Evolutionary conservation across 805 yeast genomes (phyloP).

Genomic region (Candida ulmi): DNA sequence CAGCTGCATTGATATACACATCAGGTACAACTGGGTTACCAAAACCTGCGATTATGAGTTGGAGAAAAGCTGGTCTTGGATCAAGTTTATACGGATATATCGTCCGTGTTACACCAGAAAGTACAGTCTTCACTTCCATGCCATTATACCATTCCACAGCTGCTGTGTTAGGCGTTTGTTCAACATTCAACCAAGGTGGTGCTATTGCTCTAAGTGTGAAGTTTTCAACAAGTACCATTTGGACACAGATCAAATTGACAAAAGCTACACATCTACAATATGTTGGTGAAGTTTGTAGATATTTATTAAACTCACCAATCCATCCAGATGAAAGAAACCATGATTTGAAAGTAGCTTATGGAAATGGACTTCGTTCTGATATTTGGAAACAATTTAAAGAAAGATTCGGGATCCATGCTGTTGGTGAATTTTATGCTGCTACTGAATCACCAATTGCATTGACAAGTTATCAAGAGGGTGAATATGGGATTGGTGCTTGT

Average conservation of each 20-base stretch:
- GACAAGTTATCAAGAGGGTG: conserved; percentile 73
- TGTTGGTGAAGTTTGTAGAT: conserved; percentile 93
- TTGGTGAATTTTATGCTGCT: conserved; percentile 92
- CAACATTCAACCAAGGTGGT: conserved; percentile 62
- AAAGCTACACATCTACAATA: conserved; percentile 82
- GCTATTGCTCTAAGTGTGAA: conserved; percentile 73
- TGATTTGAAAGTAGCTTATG: conserved; percentile 65
- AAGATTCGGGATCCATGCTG: conserved; percentile 65
- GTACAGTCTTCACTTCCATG: conserved; percentile 83
- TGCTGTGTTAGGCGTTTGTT: conserved; percentile 76
- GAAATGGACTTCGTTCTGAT: conserved; percentile 87
- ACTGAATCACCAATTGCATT: conserved; percentile 90
- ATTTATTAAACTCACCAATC: conserved; percentile 58
- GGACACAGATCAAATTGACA: conserved; percentile 78
- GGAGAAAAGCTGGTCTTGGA: conserved; percentile 80
- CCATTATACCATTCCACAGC: conserved; percentile 96
- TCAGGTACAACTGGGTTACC: conserved; percentile 96
- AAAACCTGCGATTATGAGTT: conserved; percentile 87
- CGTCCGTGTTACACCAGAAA: conserved; percentile 46
- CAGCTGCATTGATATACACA: conserved; percentile 76
- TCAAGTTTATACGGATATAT: conserved; percentile 64
- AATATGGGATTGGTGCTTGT: conserved; percentile 82
- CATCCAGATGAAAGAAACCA: conserved; percentile 66
- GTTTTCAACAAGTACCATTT: conserved; percentile 77
- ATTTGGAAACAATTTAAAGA: conserved; percentile 79